Evolutionary conservation across 352 stramenopile genomes (phyloP).

Genomic region (Phytophthora sansomeana): DNA sequence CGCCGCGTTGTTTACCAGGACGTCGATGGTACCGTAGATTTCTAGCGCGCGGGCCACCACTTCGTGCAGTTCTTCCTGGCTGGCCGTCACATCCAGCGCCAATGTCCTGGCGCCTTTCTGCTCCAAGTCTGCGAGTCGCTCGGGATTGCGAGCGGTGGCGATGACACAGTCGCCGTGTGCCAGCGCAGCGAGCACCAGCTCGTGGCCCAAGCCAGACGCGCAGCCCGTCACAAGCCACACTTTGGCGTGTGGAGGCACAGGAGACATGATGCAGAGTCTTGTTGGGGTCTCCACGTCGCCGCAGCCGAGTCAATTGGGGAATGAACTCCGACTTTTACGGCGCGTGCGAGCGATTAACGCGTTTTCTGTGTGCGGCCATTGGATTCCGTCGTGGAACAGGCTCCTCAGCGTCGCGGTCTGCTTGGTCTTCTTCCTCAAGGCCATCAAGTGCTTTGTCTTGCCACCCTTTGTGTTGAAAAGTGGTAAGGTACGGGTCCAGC

Average conservation of each 20-base stretch:
- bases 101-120: conserved; percentile 38
- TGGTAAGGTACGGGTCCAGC: conserved; percentile 18
- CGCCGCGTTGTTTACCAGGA: conserved; percentile 56
- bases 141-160: conserved; percentile 41
- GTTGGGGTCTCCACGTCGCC: background rate
- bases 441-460: conserved; percentile 33
- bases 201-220: conserved; percentile 42
- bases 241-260: conserved; percentile 29
- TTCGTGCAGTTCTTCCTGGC: conserved; percentile 34
- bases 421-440: conserved; percentile 17
- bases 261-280: conserved; percentile 12
- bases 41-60: conserved; percentile 28
- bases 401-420: conserved; percentile 1
- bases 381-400: background rate
- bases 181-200: conserved; percentile 47
- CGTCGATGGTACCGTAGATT: conserved; percentile 41
- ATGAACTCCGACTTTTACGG: background rate
- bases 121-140: conserved; percentile 35
- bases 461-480: conserved; percentile 5
- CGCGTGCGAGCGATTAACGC: background rate
- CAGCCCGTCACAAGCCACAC: conserved; percentile 55
- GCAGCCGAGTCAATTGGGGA: conserved; percentile 13
- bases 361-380: background rate
- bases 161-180: conserved; percentile 45
- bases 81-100: conserved; percentile 46